Evolutionary conservation across 2,329 filamentous ascomycete genomes (phyloP), one percentile per base, ranked within the genome.

Genomic region (Sporothrix humicola): DNA sequence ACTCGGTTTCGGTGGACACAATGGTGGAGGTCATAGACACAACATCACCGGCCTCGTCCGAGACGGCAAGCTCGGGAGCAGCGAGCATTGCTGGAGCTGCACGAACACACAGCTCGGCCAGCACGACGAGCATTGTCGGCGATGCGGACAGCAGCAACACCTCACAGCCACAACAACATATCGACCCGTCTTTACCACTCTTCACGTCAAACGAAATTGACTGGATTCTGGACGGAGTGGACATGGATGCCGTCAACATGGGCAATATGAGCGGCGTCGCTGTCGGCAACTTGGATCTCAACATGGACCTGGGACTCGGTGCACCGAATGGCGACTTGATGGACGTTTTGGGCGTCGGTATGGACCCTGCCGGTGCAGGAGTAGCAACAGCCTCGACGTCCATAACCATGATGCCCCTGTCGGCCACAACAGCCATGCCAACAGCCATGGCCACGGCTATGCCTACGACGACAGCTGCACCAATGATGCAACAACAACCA

Each of bases 191-290:
- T 0, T 4, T 69, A 2, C 66, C 48, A 9, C 66, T 69, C 17
- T 69, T 69, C 48, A 54, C 46, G 1, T 52, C 48, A 15, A 69
- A 69, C 66, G 66, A 69, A 9, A 54, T 69, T 17, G 66, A 69
- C 17, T 56, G 48, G 48, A 69, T 69, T 15, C 26, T 69, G 23
- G 48, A 56, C 26, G 10, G 66, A 9, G 48, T 69, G 26, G 66
- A 69, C 26, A 69, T 69, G 69, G 15, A 37, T 12, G 65, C 12
- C 9, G 63, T 37, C 7, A 15, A n/a, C 46, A 69, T 69, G 23
- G 26, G 17, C 7, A 15, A n/a, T 20, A 69, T 69, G 23, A 9
- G 17, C 17, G 26, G 48, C 17, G 48, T 52, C 15, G 42, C 20
- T 23, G 46, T 50, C 65, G 46, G 31, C 65, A 68, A 37, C 15